Conservation (phyloP, 441 rosid species). For the Dalechampia spathulata region DNA sequence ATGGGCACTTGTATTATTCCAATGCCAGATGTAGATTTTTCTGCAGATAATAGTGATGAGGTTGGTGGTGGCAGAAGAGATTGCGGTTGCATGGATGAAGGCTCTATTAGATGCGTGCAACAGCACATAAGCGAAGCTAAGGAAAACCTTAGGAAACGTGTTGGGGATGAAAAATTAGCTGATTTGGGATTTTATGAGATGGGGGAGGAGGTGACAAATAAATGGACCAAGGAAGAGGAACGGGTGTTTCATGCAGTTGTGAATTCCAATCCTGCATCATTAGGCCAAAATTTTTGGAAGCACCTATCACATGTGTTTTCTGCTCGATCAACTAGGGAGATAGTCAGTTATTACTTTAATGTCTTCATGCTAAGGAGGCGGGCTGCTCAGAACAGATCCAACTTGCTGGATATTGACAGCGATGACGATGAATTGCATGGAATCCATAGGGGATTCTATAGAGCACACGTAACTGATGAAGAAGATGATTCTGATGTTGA, state of each 20-base stretch:
- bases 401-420: slow-evolving; percentile 43
- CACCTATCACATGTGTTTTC: slow-evolving; percentile 33
- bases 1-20: slow-evolving; percentile 39
- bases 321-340: slow-evolving; percentile 31
- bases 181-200: slow-evolving; percentile 37
- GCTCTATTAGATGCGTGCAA: slow-evolving; percentile 40
- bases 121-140: slow-evolving; percentile 39
- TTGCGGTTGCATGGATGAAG: slow-evolving; percentile 38
- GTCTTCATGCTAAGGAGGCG: slow-evolving; percentile 45
- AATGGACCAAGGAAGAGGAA: slow-evolving; percentile 46
- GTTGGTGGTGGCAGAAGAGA: slow-evolving; percentile 21
- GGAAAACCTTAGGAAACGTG: slow-evolving; percentile 22
- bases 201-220: slow-evolving; percentile 43
- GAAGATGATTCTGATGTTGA: slow-evolving; percentile 31
- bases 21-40: slow-evolving; percentile 22
- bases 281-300: slow-evolving; percentile 43
- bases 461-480: slow-evolving; percentile 22
- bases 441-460: slow-evolving; percentile 15
- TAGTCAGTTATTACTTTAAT: slow-evolving; percentile 50
- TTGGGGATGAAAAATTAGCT: slow-evolving; percentile 35
- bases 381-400: slow-evolving; percentile 43
- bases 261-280: slow-evolving; percentile 37
- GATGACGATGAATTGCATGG: slow-evolving; percentile 47
- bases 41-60: slow-evolving; percentile 17
- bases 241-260: slow-evolving; percentile 30